Evolutionary conservation across 1,284 basidiomycete genomes (phyloP).

Genomic region (Stereum hirsutum): DNA sequence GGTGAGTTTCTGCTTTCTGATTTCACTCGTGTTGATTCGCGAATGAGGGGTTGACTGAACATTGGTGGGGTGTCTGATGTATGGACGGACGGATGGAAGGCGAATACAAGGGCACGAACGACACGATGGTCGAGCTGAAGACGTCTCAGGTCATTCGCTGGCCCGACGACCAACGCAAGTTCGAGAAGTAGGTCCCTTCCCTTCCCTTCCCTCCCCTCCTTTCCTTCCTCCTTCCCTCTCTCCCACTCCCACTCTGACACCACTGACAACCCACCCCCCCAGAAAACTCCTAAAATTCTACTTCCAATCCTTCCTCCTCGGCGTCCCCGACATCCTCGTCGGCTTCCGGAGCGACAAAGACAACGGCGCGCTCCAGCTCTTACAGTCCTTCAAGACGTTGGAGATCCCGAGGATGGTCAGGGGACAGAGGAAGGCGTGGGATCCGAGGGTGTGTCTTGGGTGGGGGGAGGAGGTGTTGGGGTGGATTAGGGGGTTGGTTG

Average conservation of each 20-base stretch:
- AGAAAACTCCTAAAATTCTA: constrained; percentile 92
- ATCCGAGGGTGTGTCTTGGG: constrained; percentile 65
- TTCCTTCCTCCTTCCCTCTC: too few relatives aligned
- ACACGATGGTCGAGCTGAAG: constrained; percentile 85
- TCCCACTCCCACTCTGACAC: background rate
- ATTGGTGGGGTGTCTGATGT: background rate
- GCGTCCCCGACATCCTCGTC: constrained; percentile 83
- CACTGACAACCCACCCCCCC: background rate
- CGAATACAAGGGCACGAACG: constrained; percentile 45
- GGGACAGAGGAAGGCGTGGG: constrained; percentile 68
- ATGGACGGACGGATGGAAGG: constrained; percentile 24
- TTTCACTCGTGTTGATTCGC: background rate
- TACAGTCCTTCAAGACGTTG: constrained; percentile 64
- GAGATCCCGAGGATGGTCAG: constrained; percentile 69
- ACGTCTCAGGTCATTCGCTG: constrained; percentile 79
- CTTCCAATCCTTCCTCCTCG: constrained; percentile 90
- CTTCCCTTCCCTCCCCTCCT: too few relatives aligned
- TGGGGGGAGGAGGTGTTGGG: constrained; percentile 62
- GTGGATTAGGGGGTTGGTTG: constrained; percentile 30
- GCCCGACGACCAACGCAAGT: constrained; percentile 59
- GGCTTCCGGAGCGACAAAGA: constrained; percentile 82
- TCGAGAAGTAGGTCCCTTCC: constrained; percentile 62
- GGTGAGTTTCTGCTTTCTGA: constrained; percentile 35
- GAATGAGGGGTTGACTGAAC: background rate
- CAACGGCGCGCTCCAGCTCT: constrained; percentile 53